Base-by-base conservation (phyloP, 2,329 filamentous ascomycete genomes). In the Dryadomyces quercus-mongolicae region DNA sequence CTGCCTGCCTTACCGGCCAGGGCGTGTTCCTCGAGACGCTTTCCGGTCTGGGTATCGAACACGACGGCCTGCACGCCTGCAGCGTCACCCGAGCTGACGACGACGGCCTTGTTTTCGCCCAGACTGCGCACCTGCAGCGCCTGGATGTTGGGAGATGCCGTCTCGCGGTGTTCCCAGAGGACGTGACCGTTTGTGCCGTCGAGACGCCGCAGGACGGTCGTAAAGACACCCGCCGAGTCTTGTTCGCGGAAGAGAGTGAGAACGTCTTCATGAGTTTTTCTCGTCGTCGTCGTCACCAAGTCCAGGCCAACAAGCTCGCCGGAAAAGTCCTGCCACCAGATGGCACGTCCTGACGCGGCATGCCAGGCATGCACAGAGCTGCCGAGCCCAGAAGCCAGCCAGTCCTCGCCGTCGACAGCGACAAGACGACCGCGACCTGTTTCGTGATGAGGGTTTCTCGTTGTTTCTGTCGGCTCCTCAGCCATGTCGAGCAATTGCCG, bases 281-380 rank as follows among this genome's bases (percentile, higher is more conserved):
- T 69, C 71, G 65, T 83, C 84, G 12, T 18, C 22, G 80, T 81
- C 64, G 87, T 72, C 69, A 86, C 36, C 40, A 92, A 81, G 72
- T 93, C 90, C 54, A 95, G 68, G 66, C 88, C 87, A 64, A 77
- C 78, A 18, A 85, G 74, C 46, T 65, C 65, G 20, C 77, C 85
- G 7, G 67, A 65, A 55, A 88, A 81, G 49, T 75, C 72, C 45
- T 76, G 75, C 55, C 81, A 80, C 89, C 93, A 98, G 42, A 82
- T 74, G 59, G 87, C 79, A 62, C 86, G 82, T 31, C 93, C 93
- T 62, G 85, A 87, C 50, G 85, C 74, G 40, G 89, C 88, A 69
- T 88, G 85, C 91, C 91, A 97, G 15, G 86, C 80, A 53, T 85
- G 80, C 31, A 96, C 81, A 50, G 79, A 77, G 58, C 75, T 74